Conservation (phyloP, 2,329 filamentous ascomycete species). For the Epichloe hybrida region DNA sequence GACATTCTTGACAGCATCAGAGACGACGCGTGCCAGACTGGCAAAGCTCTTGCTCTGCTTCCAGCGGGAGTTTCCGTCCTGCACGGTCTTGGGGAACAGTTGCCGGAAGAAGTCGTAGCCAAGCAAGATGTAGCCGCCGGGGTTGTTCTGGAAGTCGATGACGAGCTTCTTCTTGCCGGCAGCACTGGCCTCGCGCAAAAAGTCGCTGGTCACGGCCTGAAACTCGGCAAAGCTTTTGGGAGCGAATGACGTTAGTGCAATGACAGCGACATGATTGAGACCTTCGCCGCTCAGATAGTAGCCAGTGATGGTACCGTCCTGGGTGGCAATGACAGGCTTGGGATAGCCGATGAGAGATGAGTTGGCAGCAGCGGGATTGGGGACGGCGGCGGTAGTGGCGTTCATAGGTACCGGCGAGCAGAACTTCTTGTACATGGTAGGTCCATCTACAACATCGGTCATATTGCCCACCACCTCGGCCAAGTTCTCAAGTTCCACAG, state of each 20-base stretch:
- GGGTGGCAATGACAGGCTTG: slow-evolving; percentile 15
- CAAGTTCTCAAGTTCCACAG: slow-evolving; percentile 16
- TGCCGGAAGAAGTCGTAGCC: slow-evolving; percentile 49
- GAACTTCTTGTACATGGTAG: slow-evolving; percentile 21
- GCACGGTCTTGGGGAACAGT: slow-evolving; percentile 29
- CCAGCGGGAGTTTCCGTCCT: slow-evolving; percentile 26
- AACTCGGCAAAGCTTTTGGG: slow-evolving; percentile 18
- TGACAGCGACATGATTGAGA: slow-evolving; percentile 21
- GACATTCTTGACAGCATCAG: slow-evolving; percentile 27
- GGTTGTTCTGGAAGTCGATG: slow-evolving; percentile 31
- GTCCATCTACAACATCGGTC: slow-evolving; percentile 17
- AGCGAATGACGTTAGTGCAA: slow-evolving; percentile 13
- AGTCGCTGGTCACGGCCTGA: slow-evolving; percentile 19
- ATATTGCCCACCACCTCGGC: slow-evolving; percentile 18
- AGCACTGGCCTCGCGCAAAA: slow-evolving; percentile 23
- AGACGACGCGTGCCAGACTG: slow-evolving; percentile 28
- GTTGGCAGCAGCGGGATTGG: not conserved
- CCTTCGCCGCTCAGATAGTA: slow-evolving; percentile 23
- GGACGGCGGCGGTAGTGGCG: not conserved
- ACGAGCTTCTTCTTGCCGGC: slow-evolving; percentile 46
- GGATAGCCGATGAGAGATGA: slow-evolving; percentile 14
- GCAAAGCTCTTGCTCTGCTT: slow-evolving; percentile 27
- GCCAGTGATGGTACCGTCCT: slow-evolving; percentile 11
- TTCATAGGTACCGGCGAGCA: slow-evolving; percentile 12
- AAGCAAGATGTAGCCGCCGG: slow-evolving; percentile 44